Evolutionary conservation across 2,329 filamentous ascomycete genomes (phyloP).

Genomic region (Penicillium sp.): DNA sequence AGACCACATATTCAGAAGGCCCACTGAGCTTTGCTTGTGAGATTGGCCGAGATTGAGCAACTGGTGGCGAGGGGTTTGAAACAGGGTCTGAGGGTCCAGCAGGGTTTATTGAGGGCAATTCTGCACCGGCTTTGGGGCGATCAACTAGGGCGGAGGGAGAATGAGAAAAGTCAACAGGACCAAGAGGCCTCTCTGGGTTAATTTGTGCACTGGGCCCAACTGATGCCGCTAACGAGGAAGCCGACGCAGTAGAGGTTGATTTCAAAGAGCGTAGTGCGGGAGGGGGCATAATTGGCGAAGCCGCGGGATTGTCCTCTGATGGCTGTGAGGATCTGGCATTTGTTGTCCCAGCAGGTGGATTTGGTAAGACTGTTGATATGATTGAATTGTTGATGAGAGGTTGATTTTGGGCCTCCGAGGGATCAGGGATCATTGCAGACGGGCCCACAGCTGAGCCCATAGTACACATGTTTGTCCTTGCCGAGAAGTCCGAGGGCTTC

Average conservation of each 20-base stretch:
- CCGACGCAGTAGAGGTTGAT: neutral
- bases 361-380: neutral
- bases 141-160: neutral
- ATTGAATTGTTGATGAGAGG: neutral
- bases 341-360: neutral
- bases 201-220: neutral
- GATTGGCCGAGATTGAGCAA: neutral
- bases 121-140: neutral
- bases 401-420: neutral
- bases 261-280: neutral
- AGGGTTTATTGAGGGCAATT: neutral
- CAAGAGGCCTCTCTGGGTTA: neutral
- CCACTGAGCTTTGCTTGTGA: neutral
- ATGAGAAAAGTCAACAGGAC: neutral
- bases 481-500: constrained; percentile 35
- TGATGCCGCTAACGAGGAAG: neutral
- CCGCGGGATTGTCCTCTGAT: no score
- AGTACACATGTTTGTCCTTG: constrained; percentile 6
- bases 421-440: neutral
- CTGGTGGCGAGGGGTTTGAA: neutral
- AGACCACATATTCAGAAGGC: neutral
- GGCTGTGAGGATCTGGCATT: neutral
- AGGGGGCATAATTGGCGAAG: neutral
- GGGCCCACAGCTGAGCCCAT: neutral
- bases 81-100: neutral